Conservation (phyloP, 2,329 filamentous ascomycete species). For the Epichloe baconii region DNA sequence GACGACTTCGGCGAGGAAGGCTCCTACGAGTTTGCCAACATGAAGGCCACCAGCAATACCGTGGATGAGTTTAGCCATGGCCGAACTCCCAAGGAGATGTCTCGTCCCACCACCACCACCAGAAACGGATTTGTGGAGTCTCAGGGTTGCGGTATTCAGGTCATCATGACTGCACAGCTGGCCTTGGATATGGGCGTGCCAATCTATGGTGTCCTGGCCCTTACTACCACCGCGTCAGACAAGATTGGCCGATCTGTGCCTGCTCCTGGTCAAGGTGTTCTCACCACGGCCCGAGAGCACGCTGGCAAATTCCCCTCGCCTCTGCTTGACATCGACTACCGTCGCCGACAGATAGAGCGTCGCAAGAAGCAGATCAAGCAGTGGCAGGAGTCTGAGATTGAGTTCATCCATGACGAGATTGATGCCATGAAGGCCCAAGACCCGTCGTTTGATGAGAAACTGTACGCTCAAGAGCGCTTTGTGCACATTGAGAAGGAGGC, state of each 20-base stretch:
- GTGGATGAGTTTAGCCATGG: conserved; percentile 93
- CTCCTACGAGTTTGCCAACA: conserved; percentile 99
- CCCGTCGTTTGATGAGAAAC: conserved; percentile 62
- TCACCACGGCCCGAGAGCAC: conserved; percentile 87
- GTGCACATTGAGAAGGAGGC: conserved; percentile 79
- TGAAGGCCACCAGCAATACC: conserved; percentile 98
- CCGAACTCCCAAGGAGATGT: conserved; percentile 94
- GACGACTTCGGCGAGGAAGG: conserved; percentile 99
- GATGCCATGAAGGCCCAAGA: conserved; percentile 77
- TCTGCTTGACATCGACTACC: conserved; percentile 93
- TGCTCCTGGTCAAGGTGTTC: conserved; percentile 89
- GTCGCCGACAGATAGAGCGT: conserved; percentile 84
- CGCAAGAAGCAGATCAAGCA: conserved; percentile 89
- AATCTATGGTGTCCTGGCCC: conserved; percentile 85
- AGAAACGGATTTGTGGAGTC: conserved; percentile 99
- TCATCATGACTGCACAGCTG: conserved; percentile 95
- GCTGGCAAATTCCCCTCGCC: conserved; percentile 88
- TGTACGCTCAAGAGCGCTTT: conserved; percentile 76
- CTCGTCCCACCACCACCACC: conserved; percentile 89
- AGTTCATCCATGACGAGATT: conserved; percentile 87
- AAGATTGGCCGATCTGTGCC: conserved; percentile 98
- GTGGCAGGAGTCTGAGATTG: conserved; percentile 90
- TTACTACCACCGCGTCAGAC: conserved; percentile 93
- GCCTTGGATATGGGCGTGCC: conserved; percentile 97
- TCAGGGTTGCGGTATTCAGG: conserved; percentile 93